Evolutionary conservation across 192 early-diverging fungal species (phyloP), one percentile per base, ranked within the genome.

Genomic region (Coemansia sp.): DNA sequence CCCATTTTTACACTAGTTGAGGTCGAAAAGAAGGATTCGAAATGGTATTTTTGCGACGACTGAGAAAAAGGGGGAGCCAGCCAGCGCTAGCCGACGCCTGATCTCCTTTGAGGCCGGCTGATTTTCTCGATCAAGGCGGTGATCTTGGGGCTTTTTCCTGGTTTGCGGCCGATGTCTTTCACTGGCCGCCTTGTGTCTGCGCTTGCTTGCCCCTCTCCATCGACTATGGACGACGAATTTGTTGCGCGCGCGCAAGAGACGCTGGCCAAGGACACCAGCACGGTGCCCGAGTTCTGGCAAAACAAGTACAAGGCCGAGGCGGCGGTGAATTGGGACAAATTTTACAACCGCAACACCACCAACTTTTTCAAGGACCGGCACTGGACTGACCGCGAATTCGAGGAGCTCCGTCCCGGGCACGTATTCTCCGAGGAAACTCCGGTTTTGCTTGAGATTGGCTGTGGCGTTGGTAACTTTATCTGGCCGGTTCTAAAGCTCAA

Each of bases 351-450:
- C 74, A 91, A 91, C 43, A 83, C 87, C 27, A 91, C 89, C 56
- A 80, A 83, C 41, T 97, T 99, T 70, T 99, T 95, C 81, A 96
- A 96, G 61, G 93, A 99, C 75, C 81, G 96, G 26, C 88, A 97
- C 67, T 99, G 96, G 95, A 83, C 92, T 7, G 84, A 87, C 50
- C 66, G 93, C 9, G 95, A 97, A 75, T 99, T 97, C 70, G 87
- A 88, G 34, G 93, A 98, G 64, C 77, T 98, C 28, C 71, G 70
- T 25, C 64, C 65, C 8, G 60, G 62, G 3, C 54, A 55, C 15
- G 34, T 38, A 20, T 79, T 70, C 34, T 53, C 57, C 0, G 57
- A 76, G 51, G 11, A 51, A 31, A 62, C 50, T 10, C 65, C 41
- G 3, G 55, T 57, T 11, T 58, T 98, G 7, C 84, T 92, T 54